Percentiles rank a stretch among this genome's conserved stretches.
phyloP scores from a whole-genome alignment of 1,284 basidiomycete species.

The Agroathelia rolfsii region DNA sequence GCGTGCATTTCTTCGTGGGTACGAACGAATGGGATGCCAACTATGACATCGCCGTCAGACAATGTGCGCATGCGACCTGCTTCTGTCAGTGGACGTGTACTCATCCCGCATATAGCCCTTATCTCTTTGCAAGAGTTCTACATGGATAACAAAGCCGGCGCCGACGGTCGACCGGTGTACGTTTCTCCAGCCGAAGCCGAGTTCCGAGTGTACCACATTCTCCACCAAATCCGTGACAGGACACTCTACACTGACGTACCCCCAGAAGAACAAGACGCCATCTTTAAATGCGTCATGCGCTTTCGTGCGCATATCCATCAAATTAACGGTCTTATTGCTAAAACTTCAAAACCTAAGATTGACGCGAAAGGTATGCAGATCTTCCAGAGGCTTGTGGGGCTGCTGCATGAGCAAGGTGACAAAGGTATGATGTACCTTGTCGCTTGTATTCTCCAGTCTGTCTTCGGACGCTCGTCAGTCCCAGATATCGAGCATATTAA shows the following conservation, averaged over 20 bases:
- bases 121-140: constrained; percentile 91
- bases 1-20: constrained; percentile 59
- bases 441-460: constrained; percentile 61
- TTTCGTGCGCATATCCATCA: constrained; percentile 77
- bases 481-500: constrained; percentile 71
- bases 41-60: constrained; percentile 4
- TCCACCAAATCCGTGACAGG: constrained; percentile 84
- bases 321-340: constrained; percentile 70
- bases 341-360: constrained; percentile 48
- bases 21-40: constrained; percentile 1
- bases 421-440: constrained; percentile 66
- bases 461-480: constrained; percentile 65
- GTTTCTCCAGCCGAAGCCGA: constrained; percentile 79
- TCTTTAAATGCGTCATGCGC: constrained; percentile 73
- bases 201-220: constrained; percentile 90
- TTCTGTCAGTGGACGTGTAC: neutral
- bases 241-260: constrained; percentile 79
- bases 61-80: constrained; percentile 1
- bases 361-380: constrained; percentile 57
- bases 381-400: constrained; percentile 47
- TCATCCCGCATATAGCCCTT: constrained; percentile 45
- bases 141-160: constrained; percentile 66
- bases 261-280: constrained; percentile 58
- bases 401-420: constrained; percentile 47
- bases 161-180: constrained; percentile 14